phyloP scores from a whole-genome alignment of 805 yeast species.

The Barnettozyma wickerhamii region DNA sequence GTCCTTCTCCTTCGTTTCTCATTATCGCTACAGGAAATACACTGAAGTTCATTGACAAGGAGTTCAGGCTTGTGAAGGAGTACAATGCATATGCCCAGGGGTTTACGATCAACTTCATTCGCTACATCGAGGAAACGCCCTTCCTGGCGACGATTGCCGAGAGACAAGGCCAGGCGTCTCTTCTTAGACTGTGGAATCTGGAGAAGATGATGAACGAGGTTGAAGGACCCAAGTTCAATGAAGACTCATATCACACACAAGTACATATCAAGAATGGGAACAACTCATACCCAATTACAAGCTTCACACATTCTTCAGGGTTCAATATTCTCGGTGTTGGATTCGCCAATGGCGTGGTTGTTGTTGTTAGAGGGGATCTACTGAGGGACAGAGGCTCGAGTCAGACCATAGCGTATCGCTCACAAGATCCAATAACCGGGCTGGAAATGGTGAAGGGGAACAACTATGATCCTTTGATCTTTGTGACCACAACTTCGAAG shows the following conservation, averaged over 20 bases:
- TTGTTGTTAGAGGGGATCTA: conserved; percentile 83
- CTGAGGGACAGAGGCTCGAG: conserved; percentile 85
- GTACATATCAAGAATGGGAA: conserved; percentile 65
- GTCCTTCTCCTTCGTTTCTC: conserved; percentile 52
- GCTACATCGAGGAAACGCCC: conserved; percentile 42
- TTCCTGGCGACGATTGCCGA: conserved; percentile 72
- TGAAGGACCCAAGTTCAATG: conserved; percentile 27
- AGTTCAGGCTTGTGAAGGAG: conserved; percentile 41
- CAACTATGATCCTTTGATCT: conserved; percentile 47
- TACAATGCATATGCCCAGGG: conserved; percentile 65
- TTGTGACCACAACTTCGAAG: conserved; percentile 70
- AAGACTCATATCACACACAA: conserved; percentile 49
- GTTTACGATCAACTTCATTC: conserved; percentile 57
- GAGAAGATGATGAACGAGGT: conserved; percentile 37
- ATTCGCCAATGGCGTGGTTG: conserved; percentile 77
- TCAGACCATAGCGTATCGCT: conserved; percentile 72
- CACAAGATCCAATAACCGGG: conserved; percentile 76
- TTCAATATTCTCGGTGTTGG: conserved; percentile 71
- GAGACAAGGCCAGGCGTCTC: conserved; percentile 62
- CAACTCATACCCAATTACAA: conserved; percentile 75
- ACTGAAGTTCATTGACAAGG: conserved; percentile 52
- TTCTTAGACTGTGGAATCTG: conserved; percentile 71
- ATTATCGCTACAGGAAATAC: conserved; percentile 55
- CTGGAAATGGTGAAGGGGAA: conserved; percentile 46
- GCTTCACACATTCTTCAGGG: conserved; percentile 49